Conservation (phyloP, 768 basidiomycete genomes). For the Podaxis mareebaensis region DNA sequence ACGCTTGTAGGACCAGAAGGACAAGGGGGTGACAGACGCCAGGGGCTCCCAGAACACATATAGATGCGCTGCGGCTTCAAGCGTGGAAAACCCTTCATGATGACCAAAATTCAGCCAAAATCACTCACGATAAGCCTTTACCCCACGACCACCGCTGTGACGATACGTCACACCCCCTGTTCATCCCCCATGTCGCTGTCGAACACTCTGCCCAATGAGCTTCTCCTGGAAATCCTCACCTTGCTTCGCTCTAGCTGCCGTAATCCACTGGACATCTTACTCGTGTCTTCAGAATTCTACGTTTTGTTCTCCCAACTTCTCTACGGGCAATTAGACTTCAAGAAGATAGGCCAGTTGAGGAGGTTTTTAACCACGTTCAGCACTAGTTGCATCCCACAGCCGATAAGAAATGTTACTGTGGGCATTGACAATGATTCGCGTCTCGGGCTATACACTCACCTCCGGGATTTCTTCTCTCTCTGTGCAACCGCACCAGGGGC, state of each 20-base stretch:
- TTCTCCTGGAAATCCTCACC: conserved; percentile 14
- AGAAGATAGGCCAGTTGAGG: conserved; percentile 6
- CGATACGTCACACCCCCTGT: neutral
- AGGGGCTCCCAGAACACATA: too few relatives aligned
- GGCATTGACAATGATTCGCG: conserved; percentile 14
- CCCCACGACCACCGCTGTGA: neutral
- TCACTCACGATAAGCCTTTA: neutral
- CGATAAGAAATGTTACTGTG: conserved; percentile 8
- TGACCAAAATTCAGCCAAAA: neutral
- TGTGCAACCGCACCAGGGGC: conserved; percentile 15
- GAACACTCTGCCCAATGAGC: conserved; percentile 11
- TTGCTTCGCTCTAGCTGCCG: neutral
- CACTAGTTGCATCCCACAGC: conserved; percentile 4
- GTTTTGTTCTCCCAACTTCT: conserved; percentile 6
- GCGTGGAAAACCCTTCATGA: neutral
- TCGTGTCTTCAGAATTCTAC: conserved; percentile 12
- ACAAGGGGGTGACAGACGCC: too few relatives aligned
- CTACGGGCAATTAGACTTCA: conserved; percentile 13
- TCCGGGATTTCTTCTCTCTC: conserved; percentile 14
- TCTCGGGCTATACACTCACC: conserved; percentile 12
- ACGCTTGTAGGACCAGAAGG: too few relatives aligned
- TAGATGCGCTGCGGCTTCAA: neutral
- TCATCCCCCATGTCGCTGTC: neutral
- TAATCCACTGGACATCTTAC: conserved; percentile 9
- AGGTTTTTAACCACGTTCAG: conserved; percentile 12